Evolutionary conservation across 345 rosid species (phyloP), one percentile per base, ranked within the genome.

Genomic region (Euphorbia lathyris): DNA sequence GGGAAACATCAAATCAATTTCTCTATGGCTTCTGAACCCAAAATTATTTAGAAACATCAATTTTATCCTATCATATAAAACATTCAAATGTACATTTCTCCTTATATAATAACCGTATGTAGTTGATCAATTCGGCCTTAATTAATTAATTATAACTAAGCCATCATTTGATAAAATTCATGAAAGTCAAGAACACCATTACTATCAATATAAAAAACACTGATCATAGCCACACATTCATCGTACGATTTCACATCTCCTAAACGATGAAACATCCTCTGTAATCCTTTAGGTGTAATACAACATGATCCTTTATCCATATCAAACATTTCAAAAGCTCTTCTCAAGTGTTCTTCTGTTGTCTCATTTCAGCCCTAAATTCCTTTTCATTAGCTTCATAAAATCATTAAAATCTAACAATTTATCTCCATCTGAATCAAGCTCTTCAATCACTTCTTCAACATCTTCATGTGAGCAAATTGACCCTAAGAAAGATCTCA

Each of bases 311-410:
- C 94, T 71, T 87, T 91, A 78, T 90, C 92, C 71, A 78, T 69
- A 68, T 94, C 96, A 63, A 87, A 94, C 95, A 94, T 88, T 82
- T 87, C 95, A 72, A 94, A 94, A 9, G 96, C 98, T 71, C 62
- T 76, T 60, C 76, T 86, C 59, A 91, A 75, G 36, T 85, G 81
- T 4, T 63, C 57, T 13, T 65, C 57, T 17, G 47, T 57, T 3
- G 23, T n/a, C 12, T 84, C 83, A 0, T 62, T 7, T 78, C 80
- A 1, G 68, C 71, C 53, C 63, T 74, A 12, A 12, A 12, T 27
- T 72, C 65, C 72, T 76, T 34, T 73, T 72, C 97, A 91, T 86
- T 68, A 94, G 57, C 72, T 77, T 81, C 71, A 81, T 25, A 32
- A 94, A 94, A 27, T 94, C 98, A 1, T 80, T 75, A 56, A 88